A percentile compares a stretch with the other conserved stretches of the same genome.
Evolutionary conservation across 495 filamentous ascomycete species (phyloP).

Genomic region (Hypoxylon cercidicola): DNA sequence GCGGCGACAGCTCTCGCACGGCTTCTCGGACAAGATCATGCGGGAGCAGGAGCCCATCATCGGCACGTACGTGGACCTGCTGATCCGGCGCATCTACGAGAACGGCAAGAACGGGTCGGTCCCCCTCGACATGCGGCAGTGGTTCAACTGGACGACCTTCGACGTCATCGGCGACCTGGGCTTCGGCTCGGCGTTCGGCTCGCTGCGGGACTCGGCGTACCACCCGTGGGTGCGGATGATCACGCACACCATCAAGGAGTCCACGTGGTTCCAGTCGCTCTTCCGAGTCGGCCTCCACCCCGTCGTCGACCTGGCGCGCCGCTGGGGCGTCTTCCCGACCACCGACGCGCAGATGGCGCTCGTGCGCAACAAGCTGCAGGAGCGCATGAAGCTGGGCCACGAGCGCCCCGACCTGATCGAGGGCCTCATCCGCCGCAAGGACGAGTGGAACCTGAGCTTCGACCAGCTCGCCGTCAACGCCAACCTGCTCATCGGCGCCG

Average conservation of each 20-base stretch:
- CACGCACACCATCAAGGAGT: slow-evolving; percentile 51
- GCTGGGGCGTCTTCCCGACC: slow-evolving; percentile 39
- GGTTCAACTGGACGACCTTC: slow-evolving; percentile 70
- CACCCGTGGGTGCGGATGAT: slow-evolving; percentile 66
- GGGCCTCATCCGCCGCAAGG: slow-evolving; percentile 58
- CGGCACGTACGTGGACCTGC: slow-evolving; percentile 54
- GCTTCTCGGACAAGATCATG: slow-evolving; percentile 63
- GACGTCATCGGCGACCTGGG: slow-evolving; percentile 70
- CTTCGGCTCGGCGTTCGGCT: slow-evolving; percentile 68
- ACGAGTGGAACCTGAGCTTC: slow-evolving; percentile 51
- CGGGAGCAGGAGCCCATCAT: slow-evolving; percentile 59
- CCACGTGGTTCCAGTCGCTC: slow-evolving; percentile 40
- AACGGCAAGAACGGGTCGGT: slow-evolving; percentile 38
- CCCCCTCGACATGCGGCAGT: slow-evolving; percentile 58
- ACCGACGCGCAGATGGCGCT: slow-evolving; percentile 50
- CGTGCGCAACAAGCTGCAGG: slow-evolving; percentile 52
- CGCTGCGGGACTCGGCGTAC: slow-evolving; percentile 58
- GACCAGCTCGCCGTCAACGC: slow-evolving; percentile 55
- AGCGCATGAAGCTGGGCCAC: slow-evolving; percentile 52
- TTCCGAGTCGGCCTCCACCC: slow-evolving; percentile 33
- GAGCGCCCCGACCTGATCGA: slow-evolving; percentile 61
- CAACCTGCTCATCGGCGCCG: slow-evolving; percentile 60
- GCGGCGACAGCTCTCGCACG: slow-evolving; percentile 61
- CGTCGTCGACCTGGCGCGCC: slow-evolving; percentile 10
- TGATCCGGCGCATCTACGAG: slow-evolving; percentile 57